Conservation (phyloP, 1,284 basidiomycete genomes). For the Neotropicomus parvogracilis region DNA sequence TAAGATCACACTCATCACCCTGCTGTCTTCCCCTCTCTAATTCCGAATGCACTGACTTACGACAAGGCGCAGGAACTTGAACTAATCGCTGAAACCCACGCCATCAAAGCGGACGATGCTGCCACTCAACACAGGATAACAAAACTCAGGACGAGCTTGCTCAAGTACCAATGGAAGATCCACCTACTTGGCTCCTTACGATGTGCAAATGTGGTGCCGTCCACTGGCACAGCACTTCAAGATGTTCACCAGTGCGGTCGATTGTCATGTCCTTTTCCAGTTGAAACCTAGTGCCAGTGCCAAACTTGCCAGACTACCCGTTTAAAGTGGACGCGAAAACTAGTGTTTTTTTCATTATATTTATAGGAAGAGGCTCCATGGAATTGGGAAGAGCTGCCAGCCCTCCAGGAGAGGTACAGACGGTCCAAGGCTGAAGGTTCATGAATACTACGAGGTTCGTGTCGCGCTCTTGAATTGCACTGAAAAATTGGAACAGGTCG, state of each 20-base stretch:
- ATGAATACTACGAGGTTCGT: slow-evolving; percentile 20
- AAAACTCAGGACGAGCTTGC: slow-evolving; percentile 10
- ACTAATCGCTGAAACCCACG: slow-evolving; percentile 17
- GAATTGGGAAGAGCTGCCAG: slow-evolving; percentile 10
- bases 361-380: slow-evolving; percentile 14
- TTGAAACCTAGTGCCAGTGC: slow-evolving; percentile 1
- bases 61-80: slow-evolving; percentile 11
- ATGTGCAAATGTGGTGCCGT: slow-evolving; percentile 7
- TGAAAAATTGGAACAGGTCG: slow-evolving; percentile 26
- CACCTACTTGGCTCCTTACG: neutral
- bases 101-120: slow-evolving; percentile 22
- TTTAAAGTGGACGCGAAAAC: slow-evolving; percentile 19
- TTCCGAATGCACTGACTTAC: too few relatives aligned
- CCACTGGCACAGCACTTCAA: too few relatives aligned
- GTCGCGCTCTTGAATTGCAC: slow-evolving; percentile 13
- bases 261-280: slow-evolving; percentile 13
- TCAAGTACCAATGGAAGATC: slow-evolving; percentile 9
- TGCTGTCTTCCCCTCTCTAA: too few relatives aligned
- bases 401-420: slow-evolving; percentile 25
- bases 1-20: too few relatives aligned
- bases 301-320: slow-evolving; percentile 15
- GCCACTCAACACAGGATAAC: slow-evolving; percentile 15
- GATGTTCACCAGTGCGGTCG: neutral
- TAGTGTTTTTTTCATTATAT: neutral
- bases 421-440: slow-evolving; percentile 17